These are phyloP conservation scores for Mycogone perniciosa DNA, from an alignment of 2,329 filamentous ascomycete genomes.

Conservation along the genomic window DNA sequence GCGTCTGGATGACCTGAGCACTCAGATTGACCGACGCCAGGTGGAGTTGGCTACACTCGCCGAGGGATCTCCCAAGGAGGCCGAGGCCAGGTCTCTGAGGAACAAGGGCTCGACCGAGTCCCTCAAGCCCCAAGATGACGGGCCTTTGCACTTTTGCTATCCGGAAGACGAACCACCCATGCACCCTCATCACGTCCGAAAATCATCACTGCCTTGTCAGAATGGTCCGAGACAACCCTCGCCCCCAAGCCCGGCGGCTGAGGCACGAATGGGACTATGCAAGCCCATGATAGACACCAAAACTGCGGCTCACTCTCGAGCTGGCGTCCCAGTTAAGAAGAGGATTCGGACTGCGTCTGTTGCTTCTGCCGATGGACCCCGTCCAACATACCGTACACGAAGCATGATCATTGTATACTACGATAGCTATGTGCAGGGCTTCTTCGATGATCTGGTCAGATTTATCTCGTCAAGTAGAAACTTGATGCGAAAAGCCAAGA, in stretches of 20 bases:
- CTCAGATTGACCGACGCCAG: slow-evolving; percentile 56
- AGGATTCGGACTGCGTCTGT: slow-evolving; percentile 47
- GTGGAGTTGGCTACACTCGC: slow-evolving; percentile 49
- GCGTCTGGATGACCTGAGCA: slow-evolving; percentile 53
- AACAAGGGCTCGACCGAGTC: slow-evolving; percentile 50
- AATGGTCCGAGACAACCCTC: slow-evolving; percentile 11
- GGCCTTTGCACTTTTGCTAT: slow-evolving; percentile 16
- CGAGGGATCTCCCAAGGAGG: slow-evolving; percentile 20
- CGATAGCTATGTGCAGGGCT: slow-evolving; percentile 76
- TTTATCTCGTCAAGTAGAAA: slow-evolving; percentile 76
- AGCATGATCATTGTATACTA: slow-evolving; percentile 87
- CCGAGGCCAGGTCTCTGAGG: slow-evolving; percentile 37
- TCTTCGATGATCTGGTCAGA: slow-evolving; percentile 76
- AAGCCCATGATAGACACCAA: slow-evolving; percentile 40
- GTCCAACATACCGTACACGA: slow-evolving; percentile 58
- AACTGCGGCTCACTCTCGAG: slow-evolving; percentile 41
- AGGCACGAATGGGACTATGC: slow-evolving; percentile 24
- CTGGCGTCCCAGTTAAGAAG: slow-evolving; percentile 39
- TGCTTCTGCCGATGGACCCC: slow-evolving; percentile 41
- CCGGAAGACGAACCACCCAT: slow-evolving; percentile 15
- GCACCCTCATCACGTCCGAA: neutral
- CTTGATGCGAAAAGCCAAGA: slow-evolving; percentile 79
- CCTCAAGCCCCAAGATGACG: slow-evolving; percentile 43
- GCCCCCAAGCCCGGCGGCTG: slow-evolving; percentile 9
- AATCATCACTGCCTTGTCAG: neutral